Base-by-base conservation (phyloP, 306 rosid genomes). In the Vigna mungo region DNA sequence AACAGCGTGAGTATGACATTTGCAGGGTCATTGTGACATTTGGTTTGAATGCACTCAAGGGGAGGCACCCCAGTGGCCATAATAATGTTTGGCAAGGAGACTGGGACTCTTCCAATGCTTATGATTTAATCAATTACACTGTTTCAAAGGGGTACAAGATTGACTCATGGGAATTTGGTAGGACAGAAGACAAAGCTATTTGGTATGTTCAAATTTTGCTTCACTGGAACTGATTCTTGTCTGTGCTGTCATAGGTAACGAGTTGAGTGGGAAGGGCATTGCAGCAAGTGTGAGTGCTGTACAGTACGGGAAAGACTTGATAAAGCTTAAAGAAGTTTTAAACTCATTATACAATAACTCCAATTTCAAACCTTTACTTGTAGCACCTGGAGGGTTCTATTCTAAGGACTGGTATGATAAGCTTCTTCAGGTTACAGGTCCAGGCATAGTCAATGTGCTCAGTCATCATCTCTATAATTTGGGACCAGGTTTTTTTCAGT, bases 161-260 rank as follows among this genome's bases (percentile, higher is more conserved):
- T 37, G 90, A 88, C 81, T 92, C 99, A 17, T 95, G 97, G 97
- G 99, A 95, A 74, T 95, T 90, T 66, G 99, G 99, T 95, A 92
- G 75, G 78, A 83, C 60, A 41, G 25, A 39, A 66, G 71, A 78
- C 49, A 67, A 41, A 56, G 25, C 76, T 82, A 36, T 49, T 85
- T 73, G 18, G 72, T 16, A 11, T 65, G 64, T 70, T 66, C 66
- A 3, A 63, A 67, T 51, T 30, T 13, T 39, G 39, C 68, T 81
- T 54, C 43, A 17, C 80, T 68, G 81, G 71, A 76, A 27, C 79
- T 79, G 46, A 49, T 79, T 64, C 37, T 47, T 79, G 84, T 46
- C 68, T 37, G 37, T 84, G 63, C 68, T 65, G 61, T 32, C 71
- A 74, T 74, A 95, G 97, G 99, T 68, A 95, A 95, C 80, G 99